A percentile compares a stretch with the other conserved stretches of the same genome.
Evolutionary conservation across 257 asterid genomes (phyloP).

Genomic region (Leonotis leonurus): DNA sequence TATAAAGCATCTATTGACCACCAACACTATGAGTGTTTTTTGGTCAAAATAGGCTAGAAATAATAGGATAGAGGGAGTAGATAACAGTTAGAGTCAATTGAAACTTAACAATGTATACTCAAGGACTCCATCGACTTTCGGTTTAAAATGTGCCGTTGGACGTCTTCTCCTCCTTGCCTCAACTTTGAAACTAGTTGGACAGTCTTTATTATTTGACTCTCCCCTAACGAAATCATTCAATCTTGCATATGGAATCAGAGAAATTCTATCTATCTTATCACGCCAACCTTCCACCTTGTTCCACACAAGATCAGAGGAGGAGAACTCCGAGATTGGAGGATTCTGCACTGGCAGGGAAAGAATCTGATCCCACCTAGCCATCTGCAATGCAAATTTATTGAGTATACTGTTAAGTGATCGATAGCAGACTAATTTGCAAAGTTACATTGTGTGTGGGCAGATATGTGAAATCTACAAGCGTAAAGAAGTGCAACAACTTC

Average conservation of each 20-base stretch:
- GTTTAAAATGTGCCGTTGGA: conserved; percentile 47
- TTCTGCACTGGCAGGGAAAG: conserved; percentile 89
- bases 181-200: conserved; percentile 88
- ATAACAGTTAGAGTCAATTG: neutral
- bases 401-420: neutral
- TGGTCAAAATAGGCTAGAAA: no score
- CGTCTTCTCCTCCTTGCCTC: conserved; percentile 85
- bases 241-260: conserved; percentile 75
- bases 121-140: conserved; percentile 93
- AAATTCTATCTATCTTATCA: conserved; percentile 73
- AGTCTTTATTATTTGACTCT: conserved; percentile 76
- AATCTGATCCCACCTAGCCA: conserved; percentile 99
- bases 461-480: neutral
- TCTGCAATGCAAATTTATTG: conserved; percentile 37
- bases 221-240: conserved; percentile 90
- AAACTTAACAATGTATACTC: conserved; percentile 77
- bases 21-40: neutral
- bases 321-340: conserved; percentile 81
- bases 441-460: neutral
- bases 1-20: neutral
- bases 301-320: conserved; percentile 86
- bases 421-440: neutral
- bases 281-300: conserved; percentile 93
- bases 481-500: neutral
- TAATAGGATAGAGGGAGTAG: no score